Base-by-base conservation (phyloP, 2,329 filamentous ascomycete genomes). In the Berkeleyomyces basicola region DNA sequence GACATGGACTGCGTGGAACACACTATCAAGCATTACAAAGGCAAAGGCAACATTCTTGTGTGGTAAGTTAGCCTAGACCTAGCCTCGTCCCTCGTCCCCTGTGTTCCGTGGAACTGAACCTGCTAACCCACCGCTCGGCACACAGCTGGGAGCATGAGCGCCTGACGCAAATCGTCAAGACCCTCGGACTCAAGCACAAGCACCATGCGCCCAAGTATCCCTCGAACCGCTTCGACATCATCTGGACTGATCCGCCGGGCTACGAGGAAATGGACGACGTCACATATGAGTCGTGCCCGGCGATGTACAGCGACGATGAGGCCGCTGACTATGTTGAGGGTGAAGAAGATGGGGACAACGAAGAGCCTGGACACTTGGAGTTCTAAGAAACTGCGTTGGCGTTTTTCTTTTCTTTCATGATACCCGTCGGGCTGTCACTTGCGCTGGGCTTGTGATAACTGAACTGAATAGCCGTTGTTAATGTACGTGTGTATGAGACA, bases 131-230 rank as follows among this genome's bases (percentile, higher is more conserved):
- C 62, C 44, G 47, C 16, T 7, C 16, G 11, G 9, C 33, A 7
- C n/a, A 46, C 39, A 78, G 81, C 72, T 84, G 82, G 82, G 78
- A 84, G 67, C 82, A 85, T 68, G 72, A 76, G 60, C 71, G 72
- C 16, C 69, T 84, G 58, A 76, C 73, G 42, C 74, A 80, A 65
- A 79, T 85, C 66, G 77, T 75, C 1, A 67, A 78, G 65, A 71
- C 72, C 14, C 69, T 85, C 16, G 82, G 82, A 0, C 78, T 76
- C 61, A 68, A 75, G 6, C 67, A 79, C 66, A 37, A 53, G n/a
- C 33, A 39, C 33, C 51, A 55, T 33, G 75, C 77, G 0, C 76
- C 77, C 1, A 68, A 70, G 4, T 84, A 84, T 67, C 79, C 79
- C 0, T 71, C 74, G 65, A 74, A 77, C 63, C 70, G 73, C 1